Evolutionary conservation across 108 stramenopile species (phyloP).

Genomic region (Epithemia pelagica): DNA sequence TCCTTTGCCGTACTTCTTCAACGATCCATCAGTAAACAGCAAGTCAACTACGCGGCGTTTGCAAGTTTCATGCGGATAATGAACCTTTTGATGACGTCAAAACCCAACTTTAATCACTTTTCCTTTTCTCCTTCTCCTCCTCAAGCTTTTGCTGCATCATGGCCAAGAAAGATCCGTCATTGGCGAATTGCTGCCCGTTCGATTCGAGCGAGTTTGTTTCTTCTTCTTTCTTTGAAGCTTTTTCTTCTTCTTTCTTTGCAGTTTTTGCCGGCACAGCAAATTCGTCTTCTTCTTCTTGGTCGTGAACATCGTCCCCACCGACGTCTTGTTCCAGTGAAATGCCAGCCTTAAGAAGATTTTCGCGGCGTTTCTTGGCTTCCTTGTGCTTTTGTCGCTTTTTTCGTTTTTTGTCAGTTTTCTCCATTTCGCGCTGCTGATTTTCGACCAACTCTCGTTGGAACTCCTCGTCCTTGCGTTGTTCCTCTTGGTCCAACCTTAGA

Average conservation of each 20-base stretch:
- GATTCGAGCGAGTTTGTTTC: neutral
- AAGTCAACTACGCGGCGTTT: no score
- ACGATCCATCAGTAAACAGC: no score
- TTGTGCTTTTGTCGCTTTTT: conserved; percentile 79
- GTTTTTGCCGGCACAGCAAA: neutral
- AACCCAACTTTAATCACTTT: neutral
- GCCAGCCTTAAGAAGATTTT: conserved; percentile 60
- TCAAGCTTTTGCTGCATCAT: conserved; percentile 33
- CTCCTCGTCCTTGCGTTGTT: conserved; percentile 33
- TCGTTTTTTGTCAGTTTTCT: conserved; percentile 29
- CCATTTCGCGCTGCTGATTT: conserved; percentile 3
- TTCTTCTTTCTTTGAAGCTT: neutral
- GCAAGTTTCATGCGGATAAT: no score
- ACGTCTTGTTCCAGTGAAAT: conserved; percentile 3
- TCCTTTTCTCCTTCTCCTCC: neutral
- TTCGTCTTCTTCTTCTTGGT: conserved; percentile 1
- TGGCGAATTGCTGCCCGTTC: conserved; percentile 7
- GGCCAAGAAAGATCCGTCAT: conserved; percentile 44
- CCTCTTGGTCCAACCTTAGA: conserved; percentile 45
- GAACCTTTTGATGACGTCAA: no score
- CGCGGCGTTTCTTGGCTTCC: conserved; percentile 75
- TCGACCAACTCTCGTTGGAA: conserved; percentile 28
- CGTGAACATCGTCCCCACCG: neutral
- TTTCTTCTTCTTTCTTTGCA: neutral
- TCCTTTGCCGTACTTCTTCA: no score